Evolutionary conservation across 1,284 basidiomycete species (phyloP), one percentile per base, ranked within the genome.

Genomic region (Ceratobasidium sp.): DNA sequence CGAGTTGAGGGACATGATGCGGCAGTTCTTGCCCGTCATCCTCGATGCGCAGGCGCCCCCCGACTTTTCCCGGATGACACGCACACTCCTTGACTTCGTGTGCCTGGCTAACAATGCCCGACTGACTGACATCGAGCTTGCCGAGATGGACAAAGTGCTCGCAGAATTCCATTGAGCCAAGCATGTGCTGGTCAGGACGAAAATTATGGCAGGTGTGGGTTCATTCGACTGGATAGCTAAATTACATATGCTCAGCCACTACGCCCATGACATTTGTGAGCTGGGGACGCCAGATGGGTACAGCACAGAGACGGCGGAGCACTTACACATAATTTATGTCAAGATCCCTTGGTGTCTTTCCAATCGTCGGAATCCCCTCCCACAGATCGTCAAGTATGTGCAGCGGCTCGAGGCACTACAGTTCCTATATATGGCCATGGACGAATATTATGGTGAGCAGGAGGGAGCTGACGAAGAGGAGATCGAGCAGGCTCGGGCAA

Each of bases 391-490:
- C 24, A 34, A 65, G 24, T 65, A 65, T 22, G 27, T 51, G 8
- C 63, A 31, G 24, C 43, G 63, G 24, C 41, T 65, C 22, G 63
- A 65, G 22, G 63, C 63, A n/a, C 22, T 65, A 27, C n/a, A 51
- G 43, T 14, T 65, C 22, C 63, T 49, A 31, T 48, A 48, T 8
- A 29, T 16, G 6, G 31, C 19, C 27, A 49, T 65, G 3, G 48
- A 65, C 14, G 43, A 49, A 22, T 65, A 51, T 34, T 65, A 65
- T 51, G 63, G 63, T n/a, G 43, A 31, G 62, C 63, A 65, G 46
- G 3, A 8, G 24, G 43, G 29, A 31, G 24, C 14, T n/a, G 19
- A 51, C 31, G 16, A 16, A 3, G 41, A 51, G 24, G n/a, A 7
- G 63, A n/a, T n/a, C n/a, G n/a, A n/a, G n/a, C n/a, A n/a, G n/a